Conservation (phyloP, 768 basidiomycete genomes). For the Mycena polygramma region DNA sequence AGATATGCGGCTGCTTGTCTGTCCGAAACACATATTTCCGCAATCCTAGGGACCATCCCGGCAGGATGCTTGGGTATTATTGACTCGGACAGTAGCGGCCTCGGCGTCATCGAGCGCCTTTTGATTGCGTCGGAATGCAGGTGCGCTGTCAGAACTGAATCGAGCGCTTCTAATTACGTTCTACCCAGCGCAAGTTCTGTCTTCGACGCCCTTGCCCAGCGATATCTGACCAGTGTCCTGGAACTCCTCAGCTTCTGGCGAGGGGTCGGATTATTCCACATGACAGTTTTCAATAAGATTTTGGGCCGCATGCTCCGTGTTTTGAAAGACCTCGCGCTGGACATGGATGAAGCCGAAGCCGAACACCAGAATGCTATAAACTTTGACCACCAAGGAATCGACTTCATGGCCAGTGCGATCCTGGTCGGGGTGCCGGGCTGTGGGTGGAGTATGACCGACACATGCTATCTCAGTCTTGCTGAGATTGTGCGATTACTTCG, state of each 20-base stretch:
- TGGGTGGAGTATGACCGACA: neutral
- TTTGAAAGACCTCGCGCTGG: slow-evolving; percentile 10
- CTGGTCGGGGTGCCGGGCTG: neutral
- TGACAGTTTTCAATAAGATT: neutral
- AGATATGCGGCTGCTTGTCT: slow-evolving; percentile 1
- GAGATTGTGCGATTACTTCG: neutral
- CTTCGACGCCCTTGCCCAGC: neutral
- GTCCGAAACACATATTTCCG: neutral
- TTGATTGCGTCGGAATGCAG: slow-evolving; percentile 9
- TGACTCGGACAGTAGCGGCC: neutral
- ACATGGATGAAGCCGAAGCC: neutral
- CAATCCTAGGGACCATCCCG: neutral
- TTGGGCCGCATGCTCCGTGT: neutral
- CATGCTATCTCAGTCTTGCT: neutral
- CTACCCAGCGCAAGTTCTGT: neutral
- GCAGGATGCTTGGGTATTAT: neutral
- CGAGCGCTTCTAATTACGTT: too few species aligned
- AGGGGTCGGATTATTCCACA: neutral
- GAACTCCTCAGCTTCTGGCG: slow-evolving; percentile 9
- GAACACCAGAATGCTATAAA: too few species aligned
- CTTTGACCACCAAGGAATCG: neutral
- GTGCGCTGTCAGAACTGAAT: neutral
- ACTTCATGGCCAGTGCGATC: neutral
- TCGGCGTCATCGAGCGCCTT: slow-evolving; percentile 1
- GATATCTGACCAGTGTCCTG: neutral